Percentiles rank a stretch among this genome's conserved stretches.
phyloP scores from a whole-genome alignment of 352 stramenopile species.

The Globisporangium irregulare region DNA sequence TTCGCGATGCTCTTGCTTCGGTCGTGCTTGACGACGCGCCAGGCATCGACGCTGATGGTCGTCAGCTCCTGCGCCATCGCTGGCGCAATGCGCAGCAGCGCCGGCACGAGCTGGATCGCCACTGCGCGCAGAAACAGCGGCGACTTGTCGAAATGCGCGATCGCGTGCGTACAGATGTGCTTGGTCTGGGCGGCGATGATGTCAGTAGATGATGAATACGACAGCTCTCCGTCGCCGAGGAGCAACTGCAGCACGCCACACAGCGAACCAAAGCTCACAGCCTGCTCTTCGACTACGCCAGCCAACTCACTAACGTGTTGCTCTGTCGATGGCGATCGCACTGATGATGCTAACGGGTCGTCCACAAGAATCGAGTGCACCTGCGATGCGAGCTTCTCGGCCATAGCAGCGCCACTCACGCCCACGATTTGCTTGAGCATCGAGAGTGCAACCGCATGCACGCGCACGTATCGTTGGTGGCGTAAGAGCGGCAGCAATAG shows the following conservation, averaged over 20 bases:
- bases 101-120: slow-evolving; percentile 43
- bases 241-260: slow-evolving; percentile 48
- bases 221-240: slow-evolving; percentile 15
- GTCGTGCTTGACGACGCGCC: slow-evolving; percentile 12
- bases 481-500: slow-evolving; percentile 37
- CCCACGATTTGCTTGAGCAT: slow-evolving; percentile 30
- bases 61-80: slow-evolving; percentile 19
- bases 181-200: slow-evolving; percentile 19
- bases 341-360: not conserved
- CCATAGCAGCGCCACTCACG: slow-evolving; percentile 3
- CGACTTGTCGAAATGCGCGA: slow-evolving; percentile 30
- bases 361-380: slow-evolving; percentile 16
- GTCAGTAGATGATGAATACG: not conserved
- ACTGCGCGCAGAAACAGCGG: slow-evolving; percentile 50
- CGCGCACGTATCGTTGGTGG: slow-evolving; percentile 16
- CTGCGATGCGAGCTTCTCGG: slow-evolving; percentile 6
- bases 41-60: slow-evolving; percentile 23
- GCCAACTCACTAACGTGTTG: not conserved
- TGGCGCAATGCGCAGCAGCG: slow-evolving; percentile 23
- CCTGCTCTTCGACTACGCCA: not conserved
- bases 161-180: slow-evolving; percentile 38
- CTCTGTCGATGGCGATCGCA: not conserved
- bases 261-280: slow-evolving; percentile 40
- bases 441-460: slow-evolving; percentile 29
- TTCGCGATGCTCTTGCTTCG: slow-evolving; percentile 28